Conservation (phyloP, 805 yeast genomes). For the Suhomyces kilbournensis region DNA sequence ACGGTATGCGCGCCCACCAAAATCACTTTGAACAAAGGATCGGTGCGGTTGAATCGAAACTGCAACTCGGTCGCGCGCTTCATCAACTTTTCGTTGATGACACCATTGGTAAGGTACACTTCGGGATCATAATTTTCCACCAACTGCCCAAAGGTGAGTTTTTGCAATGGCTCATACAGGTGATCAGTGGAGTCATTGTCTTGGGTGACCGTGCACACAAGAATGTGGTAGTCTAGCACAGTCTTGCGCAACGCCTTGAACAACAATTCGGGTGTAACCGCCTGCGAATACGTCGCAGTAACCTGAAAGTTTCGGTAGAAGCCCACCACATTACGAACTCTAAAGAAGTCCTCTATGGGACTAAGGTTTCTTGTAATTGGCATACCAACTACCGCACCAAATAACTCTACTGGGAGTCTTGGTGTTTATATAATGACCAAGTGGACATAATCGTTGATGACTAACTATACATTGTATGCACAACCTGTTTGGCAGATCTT, state of each 20-base stretch:
- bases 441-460: background rate
- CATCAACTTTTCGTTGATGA: constrained; percentile 29
- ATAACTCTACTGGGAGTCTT: too few species aligned
- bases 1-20: constrained; percentile 21
- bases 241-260: constrained; percentile 29
- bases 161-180: constrained; percentile 22
- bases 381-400: background rate
- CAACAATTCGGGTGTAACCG: constrained; percentile 16
- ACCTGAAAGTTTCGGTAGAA: constrained; percentile 34
- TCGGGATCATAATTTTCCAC: constrained; percentile 14
- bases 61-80: constrained; percentile 16
- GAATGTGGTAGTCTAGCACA: constrained; percentile 32
- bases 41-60: constrained; percentile 21
- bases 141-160: constrained; percentile 24
- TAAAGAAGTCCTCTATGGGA: constrained; percentile 30
- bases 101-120: constrained; percentile 12
- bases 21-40: constrained; percentile 29
- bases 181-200: constrained; percentile 9
- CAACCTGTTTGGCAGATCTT: background rate
- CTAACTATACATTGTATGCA: background rate
- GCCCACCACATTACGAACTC: constrained; percentile 29
- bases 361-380: constrained; percentile 24
- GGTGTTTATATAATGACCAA: too few species aligned
- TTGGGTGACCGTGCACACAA: constrained; percentile 29
- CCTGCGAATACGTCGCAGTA: constrained; percentile 28